Evolutionary conservation across 768 basidiomycete genomes (phyloP).

Genomic region (Boletus sp.): DNA sequence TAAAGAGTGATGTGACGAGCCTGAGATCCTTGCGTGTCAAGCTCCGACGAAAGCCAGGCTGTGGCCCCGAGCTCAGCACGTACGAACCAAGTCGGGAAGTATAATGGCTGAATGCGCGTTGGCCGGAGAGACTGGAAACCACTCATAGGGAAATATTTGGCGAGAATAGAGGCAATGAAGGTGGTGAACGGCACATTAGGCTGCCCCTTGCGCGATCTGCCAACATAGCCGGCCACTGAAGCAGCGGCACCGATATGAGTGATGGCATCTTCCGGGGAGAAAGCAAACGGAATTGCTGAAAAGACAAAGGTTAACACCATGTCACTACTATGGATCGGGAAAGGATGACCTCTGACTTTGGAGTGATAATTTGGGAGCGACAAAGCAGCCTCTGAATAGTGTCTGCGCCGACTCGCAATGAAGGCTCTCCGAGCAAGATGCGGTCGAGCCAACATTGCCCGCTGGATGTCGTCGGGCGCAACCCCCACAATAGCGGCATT

Average conservation of each 20-base stretch:
- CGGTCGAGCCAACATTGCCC: slow-evolving; percentile 20
- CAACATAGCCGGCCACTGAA: slow-evolving; percentile 32
- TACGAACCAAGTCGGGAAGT: slow-evolving; percentile 64
- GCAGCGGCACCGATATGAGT: slow-evolving; percentile 34
- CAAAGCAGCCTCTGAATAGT: slow-evolving; percentile 18
- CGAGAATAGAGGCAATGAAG: slow-evolving; percentile 32
- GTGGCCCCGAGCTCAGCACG: slow-evolving; percentile 50
- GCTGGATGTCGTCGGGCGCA: background rate
- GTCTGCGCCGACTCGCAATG: slow-evolving; percentile 5
- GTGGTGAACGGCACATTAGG: slow-evolving; percentile 21
- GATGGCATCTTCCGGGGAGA: slow-evolving; percentile 47
- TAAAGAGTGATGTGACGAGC: slow-evolving; percentile 13
- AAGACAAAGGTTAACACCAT: slow-evolving; percentile 6
- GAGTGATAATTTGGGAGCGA: slow-evolving; percentile 25
- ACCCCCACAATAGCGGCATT: background rate
- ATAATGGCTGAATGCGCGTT: slow-evolving; percentile 48
- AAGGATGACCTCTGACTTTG: slow-evolving; percentile 41
- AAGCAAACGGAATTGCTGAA: slow-evolving; percentile 51
- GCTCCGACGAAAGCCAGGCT: slow-evolving; percentile 24
- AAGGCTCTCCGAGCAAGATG: slow-evolving; percentile 1
- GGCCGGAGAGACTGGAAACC: slow-evolving; percentile 44
- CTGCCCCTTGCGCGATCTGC: slow-evolving; percentile 11
- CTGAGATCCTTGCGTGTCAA: slow-evolving; percentile 25
- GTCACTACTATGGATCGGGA: background rate
- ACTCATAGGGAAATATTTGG: slow-evolving; percentile 38